Conservation (phyloP, 257 asterid species). For the Knoxia roxburghii region DNA sequence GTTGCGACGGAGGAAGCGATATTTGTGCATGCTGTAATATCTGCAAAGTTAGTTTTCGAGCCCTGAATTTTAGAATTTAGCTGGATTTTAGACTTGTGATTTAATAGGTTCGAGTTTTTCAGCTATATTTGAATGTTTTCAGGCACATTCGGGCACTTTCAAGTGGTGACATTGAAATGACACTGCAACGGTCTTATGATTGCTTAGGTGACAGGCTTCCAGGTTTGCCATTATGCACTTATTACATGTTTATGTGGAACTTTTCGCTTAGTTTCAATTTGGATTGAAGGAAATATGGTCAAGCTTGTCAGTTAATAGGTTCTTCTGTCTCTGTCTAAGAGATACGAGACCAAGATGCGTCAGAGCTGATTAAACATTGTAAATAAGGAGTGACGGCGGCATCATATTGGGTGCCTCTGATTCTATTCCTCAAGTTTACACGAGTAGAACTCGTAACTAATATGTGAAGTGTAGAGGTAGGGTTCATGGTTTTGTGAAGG, state of each 20-base stretch:
- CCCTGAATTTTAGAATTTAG: constrained; percentile 10
- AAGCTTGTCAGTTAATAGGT: background rate
- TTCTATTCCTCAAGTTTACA: background rate
- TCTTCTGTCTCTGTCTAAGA: background rate
- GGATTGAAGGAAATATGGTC: background rate
- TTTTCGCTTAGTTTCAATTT: background rate
- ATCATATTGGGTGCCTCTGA: background rate
- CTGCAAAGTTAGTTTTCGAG: constrained; percentile 62
- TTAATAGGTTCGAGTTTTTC: constrained; percentile 3
- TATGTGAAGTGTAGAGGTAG: background rate
- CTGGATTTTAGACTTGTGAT: constrained; percentile 12
- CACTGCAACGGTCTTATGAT: constrained; percentile 47
- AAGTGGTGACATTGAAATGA: constrained; percentile 66
- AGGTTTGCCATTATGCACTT: constrained; percentile 34
- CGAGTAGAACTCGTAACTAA: background rate
- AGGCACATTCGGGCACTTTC: constrained; percentile 91
- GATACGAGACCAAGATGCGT: background rate
- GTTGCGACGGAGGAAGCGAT: constrained; percentile 92
- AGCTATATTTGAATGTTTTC: constrained; percentile 23
- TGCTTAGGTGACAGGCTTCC: constrained; percentile 50
- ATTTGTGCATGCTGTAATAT: constrained; percentile 82
- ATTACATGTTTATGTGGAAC: constrained; percentile 7
- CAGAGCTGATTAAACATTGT: no score
- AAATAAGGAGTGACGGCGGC: background rate
- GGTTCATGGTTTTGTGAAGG: no score